Percentiles rank a stretch among this genome's conserved stretches.
These are phyloP conservation scores for Fusarium sp. DNA, from an alignment of 2,329 filamentous ascomycete species.

Conservation along the genomic window DNA sequence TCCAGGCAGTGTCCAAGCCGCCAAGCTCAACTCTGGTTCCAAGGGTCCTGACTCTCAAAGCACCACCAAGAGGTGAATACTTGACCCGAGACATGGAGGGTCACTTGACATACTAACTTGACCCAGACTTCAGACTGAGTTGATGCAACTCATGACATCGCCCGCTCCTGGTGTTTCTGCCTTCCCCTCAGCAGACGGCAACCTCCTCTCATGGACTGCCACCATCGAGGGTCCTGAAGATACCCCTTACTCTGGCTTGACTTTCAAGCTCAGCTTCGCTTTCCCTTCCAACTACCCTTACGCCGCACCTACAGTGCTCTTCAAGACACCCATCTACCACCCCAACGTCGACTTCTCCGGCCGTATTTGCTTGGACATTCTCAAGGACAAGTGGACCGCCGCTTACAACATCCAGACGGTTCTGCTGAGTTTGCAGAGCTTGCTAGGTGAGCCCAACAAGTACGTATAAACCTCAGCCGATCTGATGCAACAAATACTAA, in stretches of 20 bases:
- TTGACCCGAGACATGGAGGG: slow-evolving; percentile 1
- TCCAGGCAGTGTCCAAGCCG: slow-evolving; percentile 69
- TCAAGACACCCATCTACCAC: slow-evolving; percentile 99
- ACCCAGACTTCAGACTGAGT: slow-evolving; percentile 88
- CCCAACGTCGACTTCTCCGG: slow-evolving; percentile 98
- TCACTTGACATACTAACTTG: slow-evolving; percentile 16
- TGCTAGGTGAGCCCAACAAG: slow-evolving; percentile 98
- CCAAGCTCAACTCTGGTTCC: slow-evolving; percentile 69
- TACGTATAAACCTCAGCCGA: slow-evolving; percentile 60
- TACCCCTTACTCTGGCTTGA: slow-evolving; percentile 89
- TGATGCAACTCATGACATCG: slow-evolving; percentile 98
- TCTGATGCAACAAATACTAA: slow-evolving; percentile 20
- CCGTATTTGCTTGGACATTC: slow-evolving; percentile 95
- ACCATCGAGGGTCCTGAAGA: slow-evolving; percentile 92
- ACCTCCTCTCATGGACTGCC: slow-evolving; percentile 91
- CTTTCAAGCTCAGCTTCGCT: slow-evolving; percentile 89
- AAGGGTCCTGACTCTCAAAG: slow-evolving; percentile 75
- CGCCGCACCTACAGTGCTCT: slow-evolving; percentile 87
- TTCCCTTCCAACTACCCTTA: slow-evolving; percentile 97
- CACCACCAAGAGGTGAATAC: slow-evolving; percentile 78
- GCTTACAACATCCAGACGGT: slow-evolving; percentile 97
- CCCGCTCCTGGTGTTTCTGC: slow-evolving; percentile 93
- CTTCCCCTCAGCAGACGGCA: slow-evolving; percentile 90
- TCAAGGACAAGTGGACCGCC: slow-evolving; percentile 99
- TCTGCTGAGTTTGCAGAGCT: slow-evolving; percentile 90